phyloP scores from a whole-genome alignment of 768 basidiomycete species.

The Lentinula sp. region DNA sequence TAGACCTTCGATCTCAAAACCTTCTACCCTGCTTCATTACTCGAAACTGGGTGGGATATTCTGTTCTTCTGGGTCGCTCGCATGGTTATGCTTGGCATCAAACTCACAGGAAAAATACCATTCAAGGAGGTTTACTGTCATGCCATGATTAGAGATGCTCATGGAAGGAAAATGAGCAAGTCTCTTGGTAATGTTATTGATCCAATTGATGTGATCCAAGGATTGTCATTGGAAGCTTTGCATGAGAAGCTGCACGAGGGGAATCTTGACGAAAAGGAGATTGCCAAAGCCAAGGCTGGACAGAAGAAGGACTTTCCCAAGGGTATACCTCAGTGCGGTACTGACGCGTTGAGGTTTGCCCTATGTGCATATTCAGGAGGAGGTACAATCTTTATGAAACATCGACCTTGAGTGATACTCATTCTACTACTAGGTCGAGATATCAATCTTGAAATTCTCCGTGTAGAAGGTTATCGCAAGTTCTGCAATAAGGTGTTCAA shows the following conservation, averaged over 20 bases:
- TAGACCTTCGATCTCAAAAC: constrained; percentile 72
- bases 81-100: constrained; percentile 90
- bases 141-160: constrained; percentile 98
- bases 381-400: constrained; percentile 35
- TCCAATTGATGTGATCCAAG: constrained; percentile 91
- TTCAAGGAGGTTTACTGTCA: constrained; percentile 97
- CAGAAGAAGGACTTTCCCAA: constrained; percentile 99
- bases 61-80: constrained; percentile 99
- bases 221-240: constrained; percentile 68
- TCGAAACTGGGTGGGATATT: constrained; percentile 99
- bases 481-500: constrained; percentile 99
- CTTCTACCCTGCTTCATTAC: constrained; percentile 86
- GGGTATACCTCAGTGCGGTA: constrained; percentile 98
- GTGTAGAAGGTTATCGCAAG: constrained; percentile 97
- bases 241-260: constrained; percentile 86
- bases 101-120: constrained; percentile 86
- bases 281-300: constrained; percentile 82
- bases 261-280: constrained; percentile 91
- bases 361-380: constrained; percentile 91
- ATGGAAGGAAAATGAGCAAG: constrained; percentile 99
- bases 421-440: constrained; percentile 64
- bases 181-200: constrained; percentile 97
- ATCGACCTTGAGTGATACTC: not conserved
- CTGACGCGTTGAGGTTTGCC: constrained; percentile 93
- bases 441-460: constrained; percentile 93